Conservation (phyloP, 2,329 filamentous ascomycete species). For the Biscogniauxia sp. region DNA sequence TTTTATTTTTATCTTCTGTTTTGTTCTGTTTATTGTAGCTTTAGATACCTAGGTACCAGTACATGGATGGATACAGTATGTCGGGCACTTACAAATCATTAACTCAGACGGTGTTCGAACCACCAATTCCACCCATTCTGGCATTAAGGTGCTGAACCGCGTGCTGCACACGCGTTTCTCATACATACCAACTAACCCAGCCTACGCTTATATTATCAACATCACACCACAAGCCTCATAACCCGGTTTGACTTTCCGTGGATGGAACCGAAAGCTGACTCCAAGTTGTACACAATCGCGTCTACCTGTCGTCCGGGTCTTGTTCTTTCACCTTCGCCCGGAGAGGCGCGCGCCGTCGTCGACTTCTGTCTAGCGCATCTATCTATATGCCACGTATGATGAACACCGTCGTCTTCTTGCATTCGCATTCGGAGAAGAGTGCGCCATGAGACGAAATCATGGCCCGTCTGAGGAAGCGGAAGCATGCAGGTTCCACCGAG, state of each 20-base stretch:
- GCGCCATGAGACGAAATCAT: slow-evolving; percentile 17
- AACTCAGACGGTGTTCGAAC: not conserved
- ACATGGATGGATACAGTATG: too few relatives aligned
- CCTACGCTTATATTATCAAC: not conserved
- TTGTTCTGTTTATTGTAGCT: too few relatives aligned
- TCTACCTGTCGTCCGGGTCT: not conserved
- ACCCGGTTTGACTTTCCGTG: not conserved
- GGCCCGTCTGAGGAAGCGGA: slow-evolving; percentile 29
- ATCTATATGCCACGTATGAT: not conserved
- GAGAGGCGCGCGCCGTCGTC: not conserved
- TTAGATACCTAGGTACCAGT: too few relatives aligned
- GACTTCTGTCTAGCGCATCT: not conserved
- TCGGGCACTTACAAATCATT: too few relatives aligned
- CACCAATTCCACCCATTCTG: not conserved
- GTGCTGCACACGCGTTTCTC: not conserved
- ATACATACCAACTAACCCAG: not conserved
- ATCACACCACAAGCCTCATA: not conserved
- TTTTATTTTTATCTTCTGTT: too few relatives aligned
- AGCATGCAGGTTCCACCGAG: slow-evolving; percentile 13
- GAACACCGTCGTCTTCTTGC: slow-evolving; percentile 5
- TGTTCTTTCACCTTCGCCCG: too few relatives aligned
- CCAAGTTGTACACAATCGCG: not conserved
- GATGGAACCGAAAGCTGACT: not conserved
- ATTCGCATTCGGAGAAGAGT: not conserved
- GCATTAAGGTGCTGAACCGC: not conserved